Conservation (phyloP, 208 protist genomes). For the Porcisia deanei region DNA sequence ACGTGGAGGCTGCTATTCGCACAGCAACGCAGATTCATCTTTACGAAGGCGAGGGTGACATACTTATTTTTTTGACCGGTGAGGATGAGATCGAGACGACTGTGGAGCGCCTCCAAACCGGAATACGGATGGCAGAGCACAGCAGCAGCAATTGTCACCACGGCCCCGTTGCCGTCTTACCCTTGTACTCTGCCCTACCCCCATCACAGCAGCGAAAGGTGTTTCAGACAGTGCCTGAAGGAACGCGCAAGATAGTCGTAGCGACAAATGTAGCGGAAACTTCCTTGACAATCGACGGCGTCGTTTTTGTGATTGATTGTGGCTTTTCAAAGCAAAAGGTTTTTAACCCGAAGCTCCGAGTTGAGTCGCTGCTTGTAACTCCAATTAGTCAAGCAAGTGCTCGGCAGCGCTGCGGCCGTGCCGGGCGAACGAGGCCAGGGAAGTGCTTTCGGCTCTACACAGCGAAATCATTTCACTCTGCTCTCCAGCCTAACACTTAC, state of each 20-base stretch:
- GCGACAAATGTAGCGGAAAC: slow-evolving; percentile 99
- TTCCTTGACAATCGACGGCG: slow-evolving; percentile 99
- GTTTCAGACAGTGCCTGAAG: slow-evolving; percentile 93
- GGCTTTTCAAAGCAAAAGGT: slow-evolving; percentile 98
- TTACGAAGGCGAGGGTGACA: slow-evolving; percentile 97
- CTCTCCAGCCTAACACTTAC: slow-evolving; percentile 92
- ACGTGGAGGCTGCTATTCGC: slow-evolving; percentile 96
- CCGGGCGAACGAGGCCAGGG: slow-evolving; percentile 95
- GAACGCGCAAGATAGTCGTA: slow-evolving; percentile 96
- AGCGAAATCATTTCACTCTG: slow-evolving; percentile 94
- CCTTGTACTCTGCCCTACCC: slow-evolving; percentile 98
- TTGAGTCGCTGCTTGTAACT: slow-evolving; percentile 97
- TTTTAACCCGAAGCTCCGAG: slow-evolving; percentile 97
- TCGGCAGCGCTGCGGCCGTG: slow-evolving; percentile 95
- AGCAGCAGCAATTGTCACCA: slow-evolving; percentile 73
- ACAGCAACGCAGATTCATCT: slow-evolving; percentile 99
- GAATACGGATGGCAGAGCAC: slow-evolving; percentile 80
- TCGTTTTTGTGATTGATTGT: slow-evolving; percentile 98
- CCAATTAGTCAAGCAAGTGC: slow-evolving; percentile 98
- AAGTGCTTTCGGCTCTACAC: slow-evolving; percentile 98
- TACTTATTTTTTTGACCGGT: slow-evolving; percentile 99
- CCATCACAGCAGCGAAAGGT: slow-evolving; percentile 97
- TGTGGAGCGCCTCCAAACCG: slow-evolving; percentile 95
- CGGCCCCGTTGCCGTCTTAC: slow-evolving; percentile 92
- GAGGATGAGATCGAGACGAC: slow-evolving; percentile 99